Conservation (phyloP, 139 green algal species). For the Yamagishiella unicocca region DNA sequence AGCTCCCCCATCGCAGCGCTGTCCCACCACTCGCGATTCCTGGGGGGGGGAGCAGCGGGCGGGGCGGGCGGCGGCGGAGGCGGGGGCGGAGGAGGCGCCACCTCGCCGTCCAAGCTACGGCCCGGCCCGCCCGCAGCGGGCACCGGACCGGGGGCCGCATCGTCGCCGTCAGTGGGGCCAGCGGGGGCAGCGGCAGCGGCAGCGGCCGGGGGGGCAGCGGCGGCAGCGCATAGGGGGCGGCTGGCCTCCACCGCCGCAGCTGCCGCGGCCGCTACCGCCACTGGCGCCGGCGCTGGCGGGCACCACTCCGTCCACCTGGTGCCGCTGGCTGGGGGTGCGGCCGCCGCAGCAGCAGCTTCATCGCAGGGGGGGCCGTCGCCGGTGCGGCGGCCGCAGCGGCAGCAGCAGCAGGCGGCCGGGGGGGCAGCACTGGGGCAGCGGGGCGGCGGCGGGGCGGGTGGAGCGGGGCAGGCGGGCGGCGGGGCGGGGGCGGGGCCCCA, state of each 20-base stretch:
- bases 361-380: neutral
- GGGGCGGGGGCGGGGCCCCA: too few species aligned
- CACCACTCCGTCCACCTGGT: neutral
- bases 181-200: neutral
- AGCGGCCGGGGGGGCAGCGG: neutral
- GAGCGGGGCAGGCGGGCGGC: neutral
- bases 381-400: neutral
- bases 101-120: too few species aligned
- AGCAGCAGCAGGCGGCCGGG: neutral
- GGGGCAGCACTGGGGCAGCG: neutral
- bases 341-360: neutral
- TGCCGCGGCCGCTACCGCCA: neutral
- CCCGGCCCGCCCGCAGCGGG: too few species aligned
- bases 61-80: neutral
- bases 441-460: neutral
- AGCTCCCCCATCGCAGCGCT: neutral
- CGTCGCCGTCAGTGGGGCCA: neutral
- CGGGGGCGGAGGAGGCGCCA: neutral
- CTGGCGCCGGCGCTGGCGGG: neutral
- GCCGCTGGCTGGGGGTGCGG: neutral
- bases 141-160: neutral
- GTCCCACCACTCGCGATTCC: neutral
- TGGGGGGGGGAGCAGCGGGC: neutral
- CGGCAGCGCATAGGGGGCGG: neutral
- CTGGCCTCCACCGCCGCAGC: neutral